A percentile compares a stretch with the other conserved stretches of the same genome.
Conservation (phyloP, 2,329 filamentous ascomycete species). For the Clonostachys byssicola region DNA sequence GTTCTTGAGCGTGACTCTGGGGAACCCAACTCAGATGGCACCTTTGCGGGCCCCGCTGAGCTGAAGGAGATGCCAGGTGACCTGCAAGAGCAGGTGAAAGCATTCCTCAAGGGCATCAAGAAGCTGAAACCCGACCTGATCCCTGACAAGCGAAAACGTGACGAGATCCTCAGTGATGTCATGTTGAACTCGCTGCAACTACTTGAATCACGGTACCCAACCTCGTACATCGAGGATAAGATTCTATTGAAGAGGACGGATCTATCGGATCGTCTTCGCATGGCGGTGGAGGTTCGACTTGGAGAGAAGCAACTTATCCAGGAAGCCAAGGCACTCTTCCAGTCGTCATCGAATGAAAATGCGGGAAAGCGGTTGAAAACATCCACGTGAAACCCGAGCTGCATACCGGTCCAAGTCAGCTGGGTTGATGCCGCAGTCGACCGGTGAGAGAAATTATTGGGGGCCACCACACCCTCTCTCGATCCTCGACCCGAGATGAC, state of each 20-base stretch:
- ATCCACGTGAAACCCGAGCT: background rate
- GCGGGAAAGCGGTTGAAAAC: constrained; percentile 1
- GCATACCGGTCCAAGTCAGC: background rate
- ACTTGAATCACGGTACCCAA: constrained; percentile 34
- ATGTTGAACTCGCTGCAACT: constrained; percentile 30
- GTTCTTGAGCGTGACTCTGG: constrained; percentile 56
- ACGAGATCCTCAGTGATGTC: constrained; percentile 36
- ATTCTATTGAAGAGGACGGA: constrained; percentile 21
- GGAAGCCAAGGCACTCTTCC: constrained; percentile 38
- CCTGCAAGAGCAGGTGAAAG: constrained; percentile 46
- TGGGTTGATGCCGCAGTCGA: background rate
- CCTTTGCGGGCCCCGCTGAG: constrained; percentile 26
- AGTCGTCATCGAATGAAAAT: constrained; percentile 7
- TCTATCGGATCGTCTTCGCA: constrained; percentile 34
- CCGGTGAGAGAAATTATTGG: background rate
- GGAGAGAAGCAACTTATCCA: constrained; percentile 68
- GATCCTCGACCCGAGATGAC: background rate
- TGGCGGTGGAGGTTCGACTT: constrained; percentile 64
- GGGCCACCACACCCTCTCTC: background rate
- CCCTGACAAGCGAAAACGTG: constrained; percentile 43
- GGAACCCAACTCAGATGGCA: constrained; percentile 46
- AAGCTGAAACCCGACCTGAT: constrained; percentile 35
- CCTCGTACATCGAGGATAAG: constrained; percentile 33
- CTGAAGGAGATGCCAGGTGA: constrained; percentile 42
- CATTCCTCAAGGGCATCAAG: constrained; percentile 42